Conservation (phyloP, 495 filamentous ascomycete species). For the Gamarada debralockiae region DNA sequence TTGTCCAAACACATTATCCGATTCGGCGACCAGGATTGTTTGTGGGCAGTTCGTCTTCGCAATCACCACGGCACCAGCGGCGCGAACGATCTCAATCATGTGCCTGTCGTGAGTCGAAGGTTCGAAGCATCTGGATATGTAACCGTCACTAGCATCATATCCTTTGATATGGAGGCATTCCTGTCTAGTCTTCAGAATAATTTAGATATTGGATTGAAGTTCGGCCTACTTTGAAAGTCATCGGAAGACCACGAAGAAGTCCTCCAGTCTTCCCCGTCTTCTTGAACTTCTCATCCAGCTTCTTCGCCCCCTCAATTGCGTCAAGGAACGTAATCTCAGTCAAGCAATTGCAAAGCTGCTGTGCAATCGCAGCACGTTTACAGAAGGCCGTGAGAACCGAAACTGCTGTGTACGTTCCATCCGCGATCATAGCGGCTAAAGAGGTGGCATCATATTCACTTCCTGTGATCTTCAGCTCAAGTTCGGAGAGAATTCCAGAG, state of each 20-base stretch:
- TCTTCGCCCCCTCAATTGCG: conserved; percentile 50
- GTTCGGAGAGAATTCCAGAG: conserved; percentile 13
- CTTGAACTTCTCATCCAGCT: conserved; percentile 48
- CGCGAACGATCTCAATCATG: no score
- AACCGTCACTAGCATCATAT: conserved; percentile 38
- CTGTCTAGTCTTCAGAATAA: conserved; percentile 30
- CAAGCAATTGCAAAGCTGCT: conserved; percentile 58
- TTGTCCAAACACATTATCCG: no score
- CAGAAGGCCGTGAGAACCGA: conserved; percentile 36
- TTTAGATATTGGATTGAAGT: conserved; percentile 43
- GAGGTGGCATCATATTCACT: conserved; percentile 35
- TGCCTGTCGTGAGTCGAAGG: no score
- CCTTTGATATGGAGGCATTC: conserved; percentile 31
- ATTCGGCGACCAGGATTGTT: no score
- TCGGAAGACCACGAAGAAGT: conserved; percentile 61
- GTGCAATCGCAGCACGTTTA: conserved; percentile 51
- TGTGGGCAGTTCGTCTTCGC: no score
- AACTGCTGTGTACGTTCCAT: conserved; percentile 30
- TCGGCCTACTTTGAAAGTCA: conserved; percentile 61
- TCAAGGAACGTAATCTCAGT: conserved; percentile 60
- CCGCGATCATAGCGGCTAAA: conserved; percentile 29
- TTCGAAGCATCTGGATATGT: conserved; percentile 48
- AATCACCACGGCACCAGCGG: no score
- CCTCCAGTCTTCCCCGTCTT: conserved; percentile 45
- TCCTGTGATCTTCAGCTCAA: conserved; percentile 48